Conservation (phyloP, 2,329 filamentous ascomycete genomes). For the Diplocarpon rosae region DNA sequence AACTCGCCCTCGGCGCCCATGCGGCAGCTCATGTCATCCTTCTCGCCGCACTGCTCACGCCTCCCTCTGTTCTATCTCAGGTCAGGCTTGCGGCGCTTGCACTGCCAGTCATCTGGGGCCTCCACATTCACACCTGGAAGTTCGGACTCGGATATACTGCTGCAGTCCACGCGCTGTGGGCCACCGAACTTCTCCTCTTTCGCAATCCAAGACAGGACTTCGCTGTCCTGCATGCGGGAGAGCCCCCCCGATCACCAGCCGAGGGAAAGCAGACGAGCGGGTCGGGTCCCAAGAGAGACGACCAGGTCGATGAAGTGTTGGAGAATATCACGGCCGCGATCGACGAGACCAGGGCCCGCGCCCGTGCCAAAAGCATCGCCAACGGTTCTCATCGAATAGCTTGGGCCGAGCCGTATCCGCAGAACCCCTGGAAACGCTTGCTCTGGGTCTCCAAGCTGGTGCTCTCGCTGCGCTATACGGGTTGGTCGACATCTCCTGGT, state of each 20-base stretch:
- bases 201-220: slow-evolving; percentile 8
- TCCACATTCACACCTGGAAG: slow-evolving; percentile 6
- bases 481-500: slow-evolving; percentile 2
- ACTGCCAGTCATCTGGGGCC: slow-evolving; percentile 8
- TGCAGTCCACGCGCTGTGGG: slow-evolving; percentile 6
- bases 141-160: slow-evolving; percentile 5
- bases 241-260: background rate
- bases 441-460: slow-evolving; percentile 8
- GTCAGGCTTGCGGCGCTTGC: slow-evolving; percentile 3
- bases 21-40: slow-evolving; percentile 3
- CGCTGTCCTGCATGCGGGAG: slow-evolving; percentile 1
- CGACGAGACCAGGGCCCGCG: background rate
- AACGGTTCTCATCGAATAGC: background rate
- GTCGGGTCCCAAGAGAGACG: background rate
- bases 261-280: background rate
- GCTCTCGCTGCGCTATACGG: slow-evolving; percentile 5
- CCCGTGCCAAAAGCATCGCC: background rate
- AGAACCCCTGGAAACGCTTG: slow-evolving; percentile 1
- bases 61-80: slow-evolving; percentile 8
- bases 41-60: slow-evolving; percentile 6
- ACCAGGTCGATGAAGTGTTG: background rate
- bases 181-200: slow-evolving; percentile 8
- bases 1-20: slow-evolving; percentile 1
- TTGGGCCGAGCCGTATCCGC: slow-evolving; percentile 6
- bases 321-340: background rate